Evolutionary conservation across 352 stramenopile species (phyloP), one percentile per base, ranked within the genome.

Genomic region (Phytopythium boreale): DNA sequence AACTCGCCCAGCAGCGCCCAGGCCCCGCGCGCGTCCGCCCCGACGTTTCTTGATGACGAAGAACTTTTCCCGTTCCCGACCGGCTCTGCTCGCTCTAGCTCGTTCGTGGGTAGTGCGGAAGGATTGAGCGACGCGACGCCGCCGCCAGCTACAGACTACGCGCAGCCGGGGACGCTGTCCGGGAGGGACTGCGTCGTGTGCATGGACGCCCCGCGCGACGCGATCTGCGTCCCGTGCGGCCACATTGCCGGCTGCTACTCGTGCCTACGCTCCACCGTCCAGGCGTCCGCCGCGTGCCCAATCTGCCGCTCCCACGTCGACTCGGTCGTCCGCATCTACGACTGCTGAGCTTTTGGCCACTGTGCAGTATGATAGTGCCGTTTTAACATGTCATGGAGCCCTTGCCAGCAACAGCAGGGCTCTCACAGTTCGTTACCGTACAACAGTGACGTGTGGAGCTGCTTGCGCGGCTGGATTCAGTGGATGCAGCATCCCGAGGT

Each of bases 181-280:
- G 24, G n/a, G 3, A 34, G 46, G 24, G 61, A 61, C 44, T 90
- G 81, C 56, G 75, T 82, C 61, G 73, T 90, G n/a, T 90, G 77
- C 56, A 67, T 72, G 57, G 76, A 84, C 46, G 72, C 77, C 14
- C 29, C 63, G 22, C 71, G 81, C 0, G 72, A 87, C 47, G 77
- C 79, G 9, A 74, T 88, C 47, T 87, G 79, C 60, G 79, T 90
- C 26, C 81, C 81, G 19, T 90, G 79, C 29, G 79, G 81, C 2
- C 81, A 90, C 61, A 68, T 87, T 41, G 76, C 79, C 5, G 76
- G 75, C n/a, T 90, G 81, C 68, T 73, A 75, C 56, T 44, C 62
- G 10, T 88, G 81, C 50, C 82, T 88, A 56, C 37, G 61, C 52
- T 53, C 52, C 8, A 69, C 82, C 26, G 80, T 70, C 24, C 63